Evolutionary conservation across 129 eudicot species (phyloP).

Genomic region (Tagetes patula): DNA sequence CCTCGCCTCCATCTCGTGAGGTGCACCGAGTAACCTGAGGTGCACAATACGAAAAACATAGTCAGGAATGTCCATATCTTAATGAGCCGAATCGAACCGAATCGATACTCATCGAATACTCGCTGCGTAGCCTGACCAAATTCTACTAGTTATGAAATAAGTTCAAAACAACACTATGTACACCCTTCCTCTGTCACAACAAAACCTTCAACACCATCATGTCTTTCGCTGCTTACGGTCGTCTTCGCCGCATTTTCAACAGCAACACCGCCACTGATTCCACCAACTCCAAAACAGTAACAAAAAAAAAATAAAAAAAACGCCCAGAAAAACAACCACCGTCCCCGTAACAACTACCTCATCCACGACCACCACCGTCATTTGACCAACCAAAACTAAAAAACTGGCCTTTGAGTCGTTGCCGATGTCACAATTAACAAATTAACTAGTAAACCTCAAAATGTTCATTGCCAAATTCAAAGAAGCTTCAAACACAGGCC

Average conservation of each 20-base stretch:
- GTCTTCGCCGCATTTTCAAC: slow-evolving; percentile 36
- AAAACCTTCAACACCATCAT: slow-evolving; percentile 14
- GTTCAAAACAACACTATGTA: too few species aligned
- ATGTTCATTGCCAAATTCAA: slow-evolving; percentile 40
- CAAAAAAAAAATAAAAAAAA: slow-evolving; percentile 24
- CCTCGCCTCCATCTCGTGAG: too few species aligned
- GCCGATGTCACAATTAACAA: slow-evolving; percentile 28
- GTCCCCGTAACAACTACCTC: slow-evolving; percentile 5
- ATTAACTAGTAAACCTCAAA: slow-evolving; percentile 25
- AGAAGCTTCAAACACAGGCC: slow-evolving; percentile 19
- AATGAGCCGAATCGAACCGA: too few species aligned
- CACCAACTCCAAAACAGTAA: slow-evolving; percentile 26
- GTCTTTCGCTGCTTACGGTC: slow-evolving; percentile 36
- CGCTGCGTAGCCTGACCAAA: too few species aligned
- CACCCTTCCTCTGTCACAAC: background rate
- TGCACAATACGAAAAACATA: too few species aligned
- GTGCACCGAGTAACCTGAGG: too few species aligned
- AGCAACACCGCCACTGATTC: background rate
- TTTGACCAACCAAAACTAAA: slow-evolving; percentile 18
- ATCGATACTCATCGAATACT: too few species aligned
- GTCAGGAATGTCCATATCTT: too few species aligned
- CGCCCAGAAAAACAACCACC: slow-evolving; percentile 17
- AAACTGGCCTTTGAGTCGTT: slow-evolving; percentile 24
- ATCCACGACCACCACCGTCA: slow-evolving; percentile 15
- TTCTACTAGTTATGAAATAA: too few species aligned